Evolutionary conservation across 2,329 filamentous ascomycete species (phyloP), one percentile per base, ranked within the genome.

Genomic region (Macroventuria anomochaeta): DNA sequence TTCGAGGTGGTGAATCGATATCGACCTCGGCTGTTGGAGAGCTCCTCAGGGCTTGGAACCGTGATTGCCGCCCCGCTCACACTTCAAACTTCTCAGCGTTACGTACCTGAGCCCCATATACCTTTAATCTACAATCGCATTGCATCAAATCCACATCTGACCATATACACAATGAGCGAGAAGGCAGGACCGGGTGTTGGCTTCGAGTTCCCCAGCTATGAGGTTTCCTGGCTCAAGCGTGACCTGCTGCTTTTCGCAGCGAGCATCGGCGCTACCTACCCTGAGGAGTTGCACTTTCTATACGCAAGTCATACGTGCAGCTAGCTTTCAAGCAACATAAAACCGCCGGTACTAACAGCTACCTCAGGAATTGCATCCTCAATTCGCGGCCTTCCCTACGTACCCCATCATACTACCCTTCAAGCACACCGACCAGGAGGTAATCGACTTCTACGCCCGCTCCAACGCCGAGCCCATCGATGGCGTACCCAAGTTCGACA

Each of bases 261-360:
- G 76, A 93, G 88, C 78, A 93, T 97, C 73, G 93, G 93, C 51
- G 87, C 83, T 71, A 93, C 85, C 11, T 70, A 71, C 31, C 83
- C 83, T n/a, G 87, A 96, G 65, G 93, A 97, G 81, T 85, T 96
- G 69, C 91, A 96, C 73, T 96, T 93, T 73, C 87, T 96, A 77
- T 97, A 92, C 68, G 91, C 95, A 81, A 55, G 84, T 70, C 5
- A 25, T 2, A 20, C n/a, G 23, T 39, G 7, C 13, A 15, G 20
- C 21, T 8, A 5, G n/a, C 17, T 23, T 1, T 18, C 39, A 25
- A 51, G n/a, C n/a, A n/a, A n/a, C n/a, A n/a, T n/a, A n/a, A n/a
- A n/a, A n/a, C n/a, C n/a, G n/a, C n/a, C n/a, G n/a, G 15, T 34
- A 17, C 31, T 55, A 12, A 50, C 13, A 26, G 8, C 11, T 7